Base-by-base conservation (phyloP, 2,329 filamentous ascomycete genomes). In the Verticillium longisporum region DNA sequence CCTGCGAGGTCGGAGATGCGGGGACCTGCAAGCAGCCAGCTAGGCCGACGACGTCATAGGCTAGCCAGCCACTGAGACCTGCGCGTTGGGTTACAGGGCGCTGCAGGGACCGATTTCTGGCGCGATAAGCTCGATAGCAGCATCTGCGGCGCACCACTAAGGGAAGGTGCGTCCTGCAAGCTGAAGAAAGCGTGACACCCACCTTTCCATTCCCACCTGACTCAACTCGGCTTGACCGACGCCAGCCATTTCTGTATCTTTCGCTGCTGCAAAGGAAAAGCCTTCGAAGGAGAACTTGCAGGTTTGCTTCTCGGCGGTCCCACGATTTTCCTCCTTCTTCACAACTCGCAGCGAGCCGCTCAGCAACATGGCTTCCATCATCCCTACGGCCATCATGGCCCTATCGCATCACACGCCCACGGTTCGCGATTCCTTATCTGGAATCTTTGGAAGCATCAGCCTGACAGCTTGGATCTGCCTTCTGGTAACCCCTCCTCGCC, bases 381-480 rank as follows among this genome's bases (percentile, higher is more conserved):
- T 71, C 31, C 68, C 70, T 53, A 69, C 61, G 60, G 63, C 65
- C 37, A 62, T 63, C 61, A 73, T 73, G 68, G 66, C 70, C 67
- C 67, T 71, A 63, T 68, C 68, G 62, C 34, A 36, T 36, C 68
- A 69, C 34, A 66, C 64, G 26, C 68, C 76, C 55, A 67, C 71
- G 13, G 63, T 73, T 33, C 71, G 75, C 65, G 89, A 93, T 74
- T 91, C 91, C 54, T 79, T 97, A 61, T 96, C 91, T 41, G 95
- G 95, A 45, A 84, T 97, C 68, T 90, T 96, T 75, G 95, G 95
- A 65, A 96, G 91, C 71, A 88, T 99, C 70, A 97, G 92, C 67
- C 80, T 99, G 73, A 91, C 92, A 11, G 91, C 93, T 65, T 99
- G 95, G 95, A 92, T 98, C 73, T 97, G 96, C 75, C 83, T 99